Evolutionary conservation across 202 grass and related monocot species (phyloP), one percentile per base, ranked within the genome.

Genomic region (Brachypodium distachyon): DNA sequence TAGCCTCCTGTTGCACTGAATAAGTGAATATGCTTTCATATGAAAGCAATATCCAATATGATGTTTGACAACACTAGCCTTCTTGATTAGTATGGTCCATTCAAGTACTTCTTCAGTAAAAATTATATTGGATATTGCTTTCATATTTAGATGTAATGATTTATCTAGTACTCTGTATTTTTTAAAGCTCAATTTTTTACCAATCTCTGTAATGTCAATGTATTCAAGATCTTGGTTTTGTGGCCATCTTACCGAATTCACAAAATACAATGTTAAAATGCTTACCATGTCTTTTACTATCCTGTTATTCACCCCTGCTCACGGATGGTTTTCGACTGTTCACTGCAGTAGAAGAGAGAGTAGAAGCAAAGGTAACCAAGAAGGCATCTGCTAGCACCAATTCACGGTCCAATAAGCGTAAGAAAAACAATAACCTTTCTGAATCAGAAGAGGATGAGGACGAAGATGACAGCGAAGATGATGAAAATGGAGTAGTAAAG

Each of bases 321-420:
- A 83, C 70, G 19, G 44, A 80, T 84, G 62, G 11, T 73, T 81
- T 44, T 55, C 14, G 59, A 70, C 70, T 61, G 16, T 67, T 76
- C 7, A 18, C 56, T 66, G 77, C 63, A 84, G 78, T 73, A 36
- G 77, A 59, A 61, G 73, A 48, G 33, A 14, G 7, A 19, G 80
- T 80, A 70, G 64, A 77, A 68, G 43, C 34, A 22, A 56, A 66
- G 22, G 58, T 63, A 23, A 32, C 47, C 8, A 93, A 93, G 75
- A 90, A 80, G 41, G 80, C 64, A 3, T 60, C 87, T 77, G 69
- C 74, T 32, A 66, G 53, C 51, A 77, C 78, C 26, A 93, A 79
- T 47, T 85, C 90, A 18, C 69, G 76, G 32, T 66, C 84, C 51
- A 93, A 85, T 50, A 93, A 90, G 83, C 85, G 85, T 33, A 93